Conservation (phyloP, 257 asterid species). For the Salvia hispanica region DNA sequence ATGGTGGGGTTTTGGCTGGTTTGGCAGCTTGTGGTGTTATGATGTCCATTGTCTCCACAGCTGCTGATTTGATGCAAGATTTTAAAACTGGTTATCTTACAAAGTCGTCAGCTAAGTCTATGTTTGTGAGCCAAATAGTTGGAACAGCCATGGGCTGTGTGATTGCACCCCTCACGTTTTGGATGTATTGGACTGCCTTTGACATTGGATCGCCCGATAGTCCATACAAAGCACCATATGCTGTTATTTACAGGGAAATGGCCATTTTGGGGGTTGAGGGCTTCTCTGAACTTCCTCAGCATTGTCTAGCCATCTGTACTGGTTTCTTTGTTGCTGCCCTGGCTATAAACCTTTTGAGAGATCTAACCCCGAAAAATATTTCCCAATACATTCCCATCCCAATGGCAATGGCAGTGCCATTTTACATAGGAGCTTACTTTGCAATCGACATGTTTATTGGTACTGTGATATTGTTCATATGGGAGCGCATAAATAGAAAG, state of each 20-base stretch:
- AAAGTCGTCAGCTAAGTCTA: conserved; percentile 83
- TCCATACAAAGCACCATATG: conserved; percentile 95
- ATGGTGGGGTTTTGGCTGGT: conserved; percentile 91
- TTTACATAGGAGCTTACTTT: conserved; percentile 92
- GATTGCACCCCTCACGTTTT: conserved; percentile 93
- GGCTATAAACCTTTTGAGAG: conserved; percentile 66
- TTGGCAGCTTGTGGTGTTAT: conserved; percentile 93
- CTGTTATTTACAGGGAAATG: conserved; percentile 88
- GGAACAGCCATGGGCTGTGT: conserved; percentile 98
- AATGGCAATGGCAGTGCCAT: conserved; percentile 97
- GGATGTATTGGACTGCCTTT: conserved; percentile 90
- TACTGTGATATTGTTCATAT: conserved; percentile 71
- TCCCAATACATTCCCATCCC: conserved; percentile 87
- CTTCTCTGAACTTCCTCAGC: conserved; percentile 88
- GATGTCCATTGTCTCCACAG: conserved; percentile 96
- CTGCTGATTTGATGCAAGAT: conserved; percentile 97
- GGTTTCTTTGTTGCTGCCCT: conserved; percentile 82
- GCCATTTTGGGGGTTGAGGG: conserved; percentile 94
- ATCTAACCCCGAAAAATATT: conserved; percentile 52
- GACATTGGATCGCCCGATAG: conserved; percentile 92
- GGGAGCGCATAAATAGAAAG: conserved; percentile 69
- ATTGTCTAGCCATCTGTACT: conserved; percentile 73
- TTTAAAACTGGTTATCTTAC: conserved; percentile 90
- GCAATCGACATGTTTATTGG: conserved; percentile 97
- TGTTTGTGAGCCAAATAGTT: conserved; percentile 88